These are phyloP conservation scores for Suhomyces anneliseae DNA, from an alignment of 1,139 yeast genomes.

Conservation along the genomic window DNA sequence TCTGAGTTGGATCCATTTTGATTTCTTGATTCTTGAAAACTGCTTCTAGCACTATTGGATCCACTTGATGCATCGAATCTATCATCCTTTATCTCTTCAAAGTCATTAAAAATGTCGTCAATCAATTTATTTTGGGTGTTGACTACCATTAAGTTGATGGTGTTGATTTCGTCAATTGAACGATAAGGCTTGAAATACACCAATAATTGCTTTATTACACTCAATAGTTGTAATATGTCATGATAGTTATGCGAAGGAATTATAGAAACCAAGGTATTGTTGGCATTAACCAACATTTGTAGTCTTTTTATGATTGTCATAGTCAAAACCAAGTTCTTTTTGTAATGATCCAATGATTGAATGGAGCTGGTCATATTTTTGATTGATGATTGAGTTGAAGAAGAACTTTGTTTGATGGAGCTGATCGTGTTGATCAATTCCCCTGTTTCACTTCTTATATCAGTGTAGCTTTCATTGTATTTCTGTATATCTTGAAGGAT, in stretches of 20 bases:
- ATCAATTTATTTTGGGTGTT: conserved; percentile 65
- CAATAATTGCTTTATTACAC: conserved; percentile 78
- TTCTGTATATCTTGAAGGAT: conserved; percentile 33
- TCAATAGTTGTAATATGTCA: conserved; percentile 65
- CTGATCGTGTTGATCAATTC: conserved; percentile 42
- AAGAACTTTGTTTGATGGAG: conserved; percentile 29
- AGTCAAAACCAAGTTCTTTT: conserved; percentile 75
- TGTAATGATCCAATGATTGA: conserved; percentile 74
- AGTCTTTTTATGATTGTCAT: conserved; percentile 86
- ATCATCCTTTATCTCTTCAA: conserved; percentile 43
- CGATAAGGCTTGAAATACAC: conserved; percentile 78
- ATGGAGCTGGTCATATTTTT: conserved; percentile 73
- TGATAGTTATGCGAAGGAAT: conserved; percentile 52
- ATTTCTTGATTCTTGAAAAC: conserved; percentile 2
- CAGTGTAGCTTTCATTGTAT: conserved; percentile 25
- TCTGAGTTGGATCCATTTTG: not conserved
- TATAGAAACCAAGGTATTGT: conserved; percentile 57
- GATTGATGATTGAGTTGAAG: conserved; percentile 60
- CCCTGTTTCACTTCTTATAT: conserved; percentile 45
- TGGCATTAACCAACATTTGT: conserved; percentile 82
- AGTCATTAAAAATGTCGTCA: conserved; percentile 74
- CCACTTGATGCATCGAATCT: not conserved
- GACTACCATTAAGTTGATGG: conserved; percentile 60
- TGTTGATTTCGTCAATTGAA: conserved; percentile 79
- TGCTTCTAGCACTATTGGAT: conserved; percentile 3